Evolutionary conservation across 2,329 filamentous ascomycete species (phyloP), one percentile per base, ranked within the genome.

Genomic region (Colletotrichum sp.): DNA sequence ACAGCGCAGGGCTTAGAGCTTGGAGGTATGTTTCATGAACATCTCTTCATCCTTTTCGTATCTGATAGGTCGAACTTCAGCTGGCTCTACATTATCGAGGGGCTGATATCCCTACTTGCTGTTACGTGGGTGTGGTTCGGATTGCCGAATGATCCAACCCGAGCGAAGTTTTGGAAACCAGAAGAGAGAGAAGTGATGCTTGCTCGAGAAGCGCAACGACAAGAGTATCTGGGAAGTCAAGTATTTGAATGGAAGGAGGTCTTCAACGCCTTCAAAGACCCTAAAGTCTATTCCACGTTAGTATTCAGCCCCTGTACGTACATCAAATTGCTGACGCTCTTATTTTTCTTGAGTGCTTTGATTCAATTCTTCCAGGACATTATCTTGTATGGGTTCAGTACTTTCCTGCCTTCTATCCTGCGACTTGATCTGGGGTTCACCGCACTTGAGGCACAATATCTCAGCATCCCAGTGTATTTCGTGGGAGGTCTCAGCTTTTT

Each of bases 391-490:
- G 90, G 89, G 15, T 91, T 91, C 80, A 88, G 86, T 77, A 91
- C 88, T 16, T 92, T 92, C 79, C 81, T 91, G 6, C 91, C 90
- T 3, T 87, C 87, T 2, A 92, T 92, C 76, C 83, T 92, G 60
- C 83, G 85, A 60, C 57, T 63, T 21, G 85, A 84, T 24, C 87
- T 91, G 80, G 88, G 89, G 6, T 91, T 89, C 79, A 81, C 84
- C 43, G 85, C 84, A 13, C 82, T 90, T 18, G 82, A 88, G 78
- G 86, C 87, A 13, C 88, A 92, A 71, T 87, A 88, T 32, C 82
- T 91, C 28, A 91, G 89, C 5, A 88, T 91, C 1, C 90, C 90
- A 0, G 88, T 91, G 16, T 91, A 90, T 77, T 80, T 90, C 15
- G 86, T 87, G 74, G 89, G 88, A 3, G 88, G 86, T 1, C 73